A percentile compares a stretch with the other conserved stretches of the same genome.
These are phyloP conservation scores for Trametes maxima DNA, from an alignment of 768 basidiomycete species.

Conservation along the genomic window DNA sequence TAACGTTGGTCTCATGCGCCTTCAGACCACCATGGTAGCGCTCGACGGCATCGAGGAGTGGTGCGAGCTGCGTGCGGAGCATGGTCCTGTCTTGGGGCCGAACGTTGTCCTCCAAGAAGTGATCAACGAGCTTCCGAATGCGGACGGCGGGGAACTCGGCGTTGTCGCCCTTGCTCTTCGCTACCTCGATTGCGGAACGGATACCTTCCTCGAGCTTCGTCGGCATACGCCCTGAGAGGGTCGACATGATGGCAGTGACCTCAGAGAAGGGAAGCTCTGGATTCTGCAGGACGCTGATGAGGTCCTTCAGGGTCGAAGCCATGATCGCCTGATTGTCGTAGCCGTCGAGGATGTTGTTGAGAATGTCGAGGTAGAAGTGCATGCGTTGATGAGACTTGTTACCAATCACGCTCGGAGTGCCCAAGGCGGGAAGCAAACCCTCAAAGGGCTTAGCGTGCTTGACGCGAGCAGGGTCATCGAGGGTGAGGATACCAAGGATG, in stretches of 20 bases:
- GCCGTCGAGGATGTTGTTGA: constrained; percentile 93
- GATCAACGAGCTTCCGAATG: constrained; percentile 84
- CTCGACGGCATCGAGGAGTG: constrained; percentile 76
- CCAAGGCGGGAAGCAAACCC: constrained; percentile 87
- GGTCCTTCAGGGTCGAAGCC: constrained; percentile 82
- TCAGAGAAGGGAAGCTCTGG: constrained; percentile 90
- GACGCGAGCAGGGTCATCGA: constrained; percentile 95
- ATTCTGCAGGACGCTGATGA: constrained; percentile 79
- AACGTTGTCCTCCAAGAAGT: constrained; percentile 79
- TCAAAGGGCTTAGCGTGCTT: constrained; percentile 99
- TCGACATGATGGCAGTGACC: constrained; percentile 77
- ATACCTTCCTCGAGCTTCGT: constrained; percentile 87
- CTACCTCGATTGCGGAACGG: constrained; percentile 73
- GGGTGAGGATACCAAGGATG: constrained; percentile 93
- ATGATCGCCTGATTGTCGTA: constrained; percentile 96
- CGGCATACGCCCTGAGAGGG: constrained; percentile 92
- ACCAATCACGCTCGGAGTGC: constrained; percentile 81
- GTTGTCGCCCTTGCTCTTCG: constrained; percentile 69
- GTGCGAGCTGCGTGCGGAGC: constrained; percentile 71
- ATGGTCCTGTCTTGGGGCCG: constrained; percentile 78
- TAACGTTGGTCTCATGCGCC: constrained; percentile 77
- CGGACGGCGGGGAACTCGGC: constrained; percentile 90
- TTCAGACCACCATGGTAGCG: constrained; percentile 83
- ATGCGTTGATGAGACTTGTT: constrained; percentile 90
- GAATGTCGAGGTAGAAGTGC: constrained; percentile 66